Percentiles rank a stretch among this genome's conserved stretches.
Conservation (phyloP, 2,329 filamentous ascomycete genomes). For the Fusarium annulatum region DNA sequence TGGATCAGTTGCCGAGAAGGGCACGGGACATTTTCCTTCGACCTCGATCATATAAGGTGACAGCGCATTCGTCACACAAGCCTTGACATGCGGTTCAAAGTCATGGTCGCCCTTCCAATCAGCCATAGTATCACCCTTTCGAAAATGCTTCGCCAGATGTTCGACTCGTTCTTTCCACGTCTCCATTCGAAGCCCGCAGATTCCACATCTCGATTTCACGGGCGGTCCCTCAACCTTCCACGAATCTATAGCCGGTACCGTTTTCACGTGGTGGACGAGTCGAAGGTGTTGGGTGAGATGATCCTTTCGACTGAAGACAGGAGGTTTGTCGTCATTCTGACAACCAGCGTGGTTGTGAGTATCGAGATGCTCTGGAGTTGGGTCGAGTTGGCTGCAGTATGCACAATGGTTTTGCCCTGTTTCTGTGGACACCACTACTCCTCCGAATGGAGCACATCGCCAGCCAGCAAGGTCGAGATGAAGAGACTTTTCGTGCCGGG, state of each 20-base stretch:
- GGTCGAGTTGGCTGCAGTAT: constrained; percentile 41
- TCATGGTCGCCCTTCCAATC: constrained; percentile 46
- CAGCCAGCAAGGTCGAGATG: constrained; percentile 39
- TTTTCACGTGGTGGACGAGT: constrained; percentile 50
- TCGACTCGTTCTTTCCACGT: constrained; percentile 46
- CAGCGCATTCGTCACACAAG: constrained; percentile 38
- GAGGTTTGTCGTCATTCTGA: constrained; percentile 1
- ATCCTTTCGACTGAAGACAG: constrained; percentile 46
- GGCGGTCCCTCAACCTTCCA: constrained; percentile 44
- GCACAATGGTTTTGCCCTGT: constrained; percentile 41
- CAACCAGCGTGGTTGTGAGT: constrained; percentile 37
- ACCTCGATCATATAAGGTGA: constrained; percentile 44
- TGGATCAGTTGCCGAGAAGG: constrained; percentile 44
- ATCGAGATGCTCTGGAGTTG: constrained; percentile 38
- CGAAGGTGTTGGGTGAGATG: constrained; percentile 48
- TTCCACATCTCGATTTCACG: constrained; percentile 46
- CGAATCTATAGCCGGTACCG: constrained; percentile 52
- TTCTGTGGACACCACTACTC: constrained; percentile 21
- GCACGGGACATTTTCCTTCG: constrained; percentile 38
- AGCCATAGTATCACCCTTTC: constrained; percentile 43
- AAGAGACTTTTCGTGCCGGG: constrained; percentile 36
- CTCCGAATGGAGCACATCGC: constrained; percentile 40
- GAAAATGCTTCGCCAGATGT: constrained; percentile 46
- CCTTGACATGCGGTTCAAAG: constrained; percentile 39
- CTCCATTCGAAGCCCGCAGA: constrained; percentile 41